These are phyloP conservation scores for Lentinus polychrous DNA, from an alignment of 1,284 basidiomycete genomes.

Conservation along the genomic window DNA sequence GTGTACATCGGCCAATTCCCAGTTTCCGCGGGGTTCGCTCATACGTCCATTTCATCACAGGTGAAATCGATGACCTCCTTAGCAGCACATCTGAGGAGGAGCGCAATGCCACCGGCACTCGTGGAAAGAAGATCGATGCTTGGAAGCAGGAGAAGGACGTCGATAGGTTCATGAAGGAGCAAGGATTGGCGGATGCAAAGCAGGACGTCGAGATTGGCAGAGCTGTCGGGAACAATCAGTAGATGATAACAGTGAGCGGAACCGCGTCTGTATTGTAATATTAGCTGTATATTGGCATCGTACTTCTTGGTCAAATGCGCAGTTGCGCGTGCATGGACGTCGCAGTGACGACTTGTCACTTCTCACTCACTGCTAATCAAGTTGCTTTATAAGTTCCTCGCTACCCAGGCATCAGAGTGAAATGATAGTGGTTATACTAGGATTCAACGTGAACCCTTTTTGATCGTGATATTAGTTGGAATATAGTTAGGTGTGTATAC, in stretches of 20 bases:
- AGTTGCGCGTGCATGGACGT: too few species aligned
- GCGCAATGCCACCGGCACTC: conserved; percentile 17
- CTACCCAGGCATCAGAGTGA: too few species aligned
- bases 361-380: too few species aligned
- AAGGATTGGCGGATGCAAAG: conserved; percentile 13
- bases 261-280: too few species aligned
- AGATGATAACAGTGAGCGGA: background rate
- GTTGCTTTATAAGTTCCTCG: too few species aligned
- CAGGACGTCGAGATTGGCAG: conserved; percentile 18
- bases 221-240: conserved; percentile 4
- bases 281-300: too few species aligned
- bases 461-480: too few species aligned
- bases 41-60: conserved; percentile 8
- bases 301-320: too few species aligned
- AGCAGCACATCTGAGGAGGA: conserved; percentile 17
- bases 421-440: too few species aligned
- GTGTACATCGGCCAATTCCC: conserved; percentile 8
- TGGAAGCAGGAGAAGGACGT: conserved; percentile 24
- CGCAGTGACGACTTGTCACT: too few species aligned
- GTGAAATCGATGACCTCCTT: conserved; percentile 20
- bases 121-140: conserved; percentile 20
- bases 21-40: background rate
- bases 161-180: conserved; percentile 16
- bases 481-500: too few species aligned
- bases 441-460: too few species aligned